phyloP scores from a whole-genome alignment of 1,139 yeast genomes.

The Saccharomyces hybrid region DNA sequence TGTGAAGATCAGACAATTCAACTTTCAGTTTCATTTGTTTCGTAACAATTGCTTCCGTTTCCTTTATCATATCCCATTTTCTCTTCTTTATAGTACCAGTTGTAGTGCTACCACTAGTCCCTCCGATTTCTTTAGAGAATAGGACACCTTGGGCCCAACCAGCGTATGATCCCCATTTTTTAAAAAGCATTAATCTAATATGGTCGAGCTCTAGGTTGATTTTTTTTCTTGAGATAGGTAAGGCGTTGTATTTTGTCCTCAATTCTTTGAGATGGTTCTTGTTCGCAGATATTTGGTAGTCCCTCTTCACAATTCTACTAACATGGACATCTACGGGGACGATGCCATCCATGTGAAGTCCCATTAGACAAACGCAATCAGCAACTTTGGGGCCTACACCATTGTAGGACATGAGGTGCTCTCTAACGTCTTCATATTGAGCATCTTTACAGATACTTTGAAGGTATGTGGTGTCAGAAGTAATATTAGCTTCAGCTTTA shows the following conservation, averaged over 20 bases:
- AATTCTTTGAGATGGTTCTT: slow-evolving; percentile 25
- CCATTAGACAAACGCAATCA: slow-evolving; percentile 90
- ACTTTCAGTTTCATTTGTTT: neutral
- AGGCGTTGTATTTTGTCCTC: slow-evolving; percentile 24
- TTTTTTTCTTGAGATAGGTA: slow-evolving; percentile 37
- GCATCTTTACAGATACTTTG: slow-evolving; percentile 10
- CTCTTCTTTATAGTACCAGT: slow-evolving; percentile 21
- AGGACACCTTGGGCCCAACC: slow-evolving; percentile 97
- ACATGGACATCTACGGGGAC: slow-evolving; percentile 97
- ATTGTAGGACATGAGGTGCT: slow-evolving; percentile 53
- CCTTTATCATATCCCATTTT: slow-evolving; percentile 7
- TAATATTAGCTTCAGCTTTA: slow-evolving; percentile 22
- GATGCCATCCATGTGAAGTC: slow-evolving; percentile 75
- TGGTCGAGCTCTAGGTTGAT: slow-evolving; percentile 46
- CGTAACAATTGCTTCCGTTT: neutral
- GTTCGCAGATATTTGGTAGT: slow-evolving; percentile 49
- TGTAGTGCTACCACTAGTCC: slow-evolving; percentile 36
- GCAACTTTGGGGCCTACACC: slow-evolving; percentile 99
- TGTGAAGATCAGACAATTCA: slow-evolving; percentile 5
- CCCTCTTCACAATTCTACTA: slow-evolving; percentile 82
- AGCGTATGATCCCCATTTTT: slow-evolving; percentile 81
- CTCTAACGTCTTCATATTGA: slow-evolving; percentile 44
- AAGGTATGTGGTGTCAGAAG: slow-evolving; percentile 23
- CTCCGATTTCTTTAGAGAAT: slow-evolving; percentile 78
- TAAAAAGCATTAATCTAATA: slow-evolving; percentile 53